Conservation (phyloP, 352 stramenopile genomes). For the Blastocystis sp. region DNA sequence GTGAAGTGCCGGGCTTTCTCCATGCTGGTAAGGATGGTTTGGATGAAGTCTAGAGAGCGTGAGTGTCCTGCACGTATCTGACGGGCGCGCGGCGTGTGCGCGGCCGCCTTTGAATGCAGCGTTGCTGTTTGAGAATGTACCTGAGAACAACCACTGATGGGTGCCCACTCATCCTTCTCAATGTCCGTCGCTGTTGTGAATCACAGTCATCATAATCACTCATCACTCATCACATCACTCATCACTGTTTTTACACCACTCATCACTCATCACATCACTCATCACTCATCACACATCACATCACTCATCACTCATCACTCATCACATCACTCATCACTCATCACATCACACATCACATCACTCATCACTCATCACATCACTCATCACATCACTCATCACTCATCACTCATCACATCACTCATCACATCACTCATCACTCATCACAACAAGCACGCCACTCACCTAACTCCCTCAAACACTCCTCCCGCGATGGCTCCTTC, state of each 20-base stretch:
- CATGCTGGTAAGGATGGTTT: background rate
- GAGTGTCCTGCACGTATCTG: slow-evolving; percentile 29
- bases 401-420: background rate
- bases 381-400: too few species aligned
- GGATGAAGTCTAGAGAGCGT: background rate
- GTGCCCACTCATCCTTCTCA: background rate
- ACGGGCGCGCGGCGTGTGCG: background rate
- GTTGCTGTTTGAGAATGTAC: slow-evolving; percentile 12
- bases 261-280: too few species aligned
- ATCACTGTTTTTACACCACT: too few species aligned
- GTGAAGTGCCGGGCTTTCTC: background rate
- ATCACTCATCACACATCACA: too few species aligned
- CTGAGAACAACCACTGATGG: background rate
- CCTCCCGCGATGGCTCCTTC: background rate
- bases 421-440: background rate
- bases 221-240: too few species aligned
- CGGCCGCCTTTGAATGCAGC: background rate
- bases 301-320: too few species aligned
- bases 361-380: too few species aligned
- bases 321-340: too few species aligned
- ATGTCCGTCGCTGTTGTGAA: too few species aligned
- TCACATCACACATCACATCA: too few species aligned
- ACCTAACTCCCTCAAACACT: background rate
- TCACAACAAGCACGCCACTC: background rate
- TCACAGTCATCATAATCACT: too few species aligned